Evolutionary conservation across 495 filamentous ascomycete species (phyloP), one percentile per base, ranked within the genome.

Genomic region (Penicillium fimorum): DNA sequence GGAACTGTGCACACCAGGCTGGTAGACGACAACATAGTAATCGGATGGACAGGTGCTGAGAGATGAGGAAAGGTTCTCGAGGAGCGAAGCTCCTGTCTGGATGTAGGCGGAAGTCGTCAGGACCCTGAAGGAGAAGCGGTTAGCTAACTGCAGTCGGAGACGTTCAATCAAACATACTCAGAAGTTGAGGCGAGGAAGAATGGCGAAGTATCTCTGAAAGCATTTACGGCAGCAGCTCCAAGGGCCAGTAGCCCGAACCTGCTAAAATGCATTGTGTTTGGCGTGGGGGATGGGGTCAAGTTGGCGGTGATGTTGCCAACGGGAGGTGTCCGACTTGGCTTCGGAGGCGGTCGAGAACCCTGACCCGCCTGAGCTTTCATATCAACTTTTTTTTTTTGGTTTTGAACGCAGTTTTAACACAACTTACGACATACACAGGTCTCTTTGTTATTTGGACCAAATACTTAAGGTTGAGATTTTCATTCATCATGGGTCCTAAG

Each of bases 121-220:
- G 56, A 79, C 58, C 64, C 80, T 82, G 60, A 62, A 32, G 49
- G 46, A 65, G 59, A 58, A 61, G 47, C 57, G 47, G 63, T 76
- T 70, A 74, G 71, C 62, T 55, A 53, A 52, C 50, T 45, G 56
- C 53, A 58, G 59, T 46, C 52, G 33, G 47, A 50, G 42, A 42
- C 15, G 52, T 47, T 18, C 17, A 41, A 50, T 45, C 60, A 53
- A 57, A 74, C 87, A 40, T 82, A 96, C 91, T 85, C 76, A 48
- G 87, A 83, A 35, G 83, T 88, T 24, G 92, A 95, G 65, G 91
- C 85, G 25, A 96, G 73, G 71, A 96, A 80, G 67, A 95, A 94
- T 15, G 92, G 92, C 42, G 90, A 92, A 0, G 91, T 88, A 63
- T 96, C 87, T 46, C 80, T 83, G 72, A 95, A 93, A 15, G 91